Conservation (phyloP, 2,329 filamentous ascomycete species). For the Xylaria sp. region DNA sequence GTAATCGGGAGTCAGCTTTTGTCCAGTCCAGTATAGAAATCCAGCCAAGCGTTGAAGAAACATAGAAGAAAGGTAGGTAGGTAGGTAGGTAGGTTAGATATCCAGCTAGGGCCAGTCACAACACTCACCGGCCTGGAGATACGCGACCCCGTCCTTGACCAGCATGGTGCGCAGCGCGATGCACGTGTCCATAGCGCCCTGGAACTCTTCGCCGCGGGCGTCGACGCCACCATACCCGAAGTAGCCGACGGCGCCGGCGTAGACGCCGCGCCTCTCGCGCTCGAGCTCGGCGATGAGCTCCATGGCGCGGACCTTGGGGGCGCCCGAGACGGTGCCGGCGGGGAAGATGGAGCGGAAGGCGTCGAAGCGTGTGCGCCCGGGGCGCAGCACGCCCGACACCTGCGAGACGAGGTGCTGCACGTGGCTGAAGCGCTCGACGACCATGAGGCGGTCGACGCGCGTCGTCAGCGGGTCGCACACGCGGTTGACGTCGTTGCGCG, state of each 20-base stretch:
- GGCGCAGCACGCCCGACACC: slow-evolving; percentile 85
- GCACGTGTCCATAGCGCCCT: slow-evolving; percentile 90
- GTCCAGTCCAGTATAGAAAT: slow-evolving; percentile 1
- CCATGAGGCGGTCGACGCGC: slow-evolving; percentile 91
- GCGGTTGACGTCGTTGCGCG: slow-evolving; percentile 94
- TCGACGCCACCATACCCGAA: slow-evolving; percentile 84
- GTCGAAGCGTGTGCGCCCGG: slow-evolving; percentile 86
- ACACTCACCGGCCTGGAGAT: slow-evolving; percentile 75
- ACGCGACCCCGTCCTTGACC: slow-evolving; percentile 86
- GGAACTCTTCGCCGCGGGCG: slow-evolving; percentile 61
- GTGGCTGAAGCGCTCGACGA: slow-evolving; percentile 91
- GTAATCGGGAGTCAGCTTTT: slow-evolving; percentile 2
- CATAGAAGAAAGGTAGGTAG: neutral
- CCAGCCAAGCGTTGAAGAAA: neutral
- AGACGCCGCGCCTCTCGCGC: slow-evolving; percentile 89
- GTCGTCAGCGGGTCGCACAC: slow-evolving; percentile 90
- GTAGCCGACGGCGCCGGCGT: slow-evolving; percentile 95
- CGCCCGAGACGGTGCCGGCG: slow-evolving; percentile 91
- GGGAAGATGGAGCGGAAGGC: slow-evolving; percentile 97
- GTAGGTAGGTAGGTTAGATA: too few species aligned
- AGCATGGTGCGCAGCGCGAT: slow-evolving; percentile 89
- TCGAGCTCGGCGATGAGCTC: slow-evolving; percentile 95
- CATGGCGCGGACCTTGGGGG: slow-evolving; percentile 96
- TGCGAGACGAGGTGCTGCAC: slow-evolving; percentile 97
- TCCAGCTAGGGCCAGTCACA: too few species aligned